These are phyloP conservation scores for Volvox reticuliferus DNA, from an alignment of 139 green algal genomes.

Conservation along the genomic window DNA sequence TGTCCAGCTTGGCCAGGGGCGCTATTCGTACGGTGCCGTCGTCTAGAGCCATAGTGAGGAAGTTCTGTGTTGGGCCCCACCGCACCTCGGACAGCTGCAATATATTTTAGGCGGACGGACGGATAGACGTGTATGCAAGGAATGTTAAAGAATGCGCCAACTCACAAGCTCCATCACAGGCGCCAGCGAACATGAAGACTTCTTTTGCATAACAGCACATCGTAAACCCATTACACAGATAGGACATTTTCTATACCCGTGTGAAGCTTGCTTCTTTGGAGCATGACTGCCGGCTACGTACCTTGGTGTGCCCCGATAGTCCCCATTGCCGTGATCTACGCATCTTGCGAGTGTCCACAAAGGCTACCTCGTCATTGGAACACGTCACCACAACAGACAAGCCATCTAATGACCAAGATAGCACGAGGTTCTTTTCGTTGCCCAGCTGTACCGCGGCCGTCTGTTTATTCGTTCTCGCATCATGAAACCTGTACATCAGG, in stretches of 20 bases:
- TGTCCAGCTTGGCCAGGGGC: slow-evolving; percentile 46
- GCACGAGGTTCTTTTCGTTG: slow-evolving; percentile 40
- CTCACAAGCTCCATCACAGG: no score
- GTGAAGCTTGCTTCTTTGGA: no score
- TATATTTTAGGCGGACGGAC: not conserved
- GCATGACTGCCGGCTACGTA: not conserved
- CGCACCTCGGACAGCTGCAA: slow-evolving; percentile 50
- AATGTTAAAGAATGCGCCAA: no score
- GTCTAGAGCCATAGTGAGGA: slow-evolving; percentile 50
- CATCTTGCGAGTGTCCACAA: slow-evolving; percentile 47
- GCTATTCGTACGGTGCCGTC: slow-evolving; percentile 49
- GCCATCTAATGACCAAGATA: slow-evolving; percentile 54
- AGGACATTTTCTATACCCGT: no score
- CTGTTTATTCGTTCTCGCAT: slow-evolving; percentile 49
- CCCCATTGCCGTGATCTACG: slow-evolving; percentile 42
- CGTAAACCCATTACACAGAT: no score
- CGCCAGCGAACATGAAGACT: no score
- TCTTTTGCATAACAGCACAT: no score
- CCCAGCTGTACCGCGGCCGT: slow-evolving; percentile 30
- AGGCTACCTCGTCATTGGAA: slow-evolving; percentile 36
- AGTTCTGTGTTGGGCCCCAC: slow-evolving; percentile 42
- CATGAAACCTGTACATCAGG: slow-evolving; percentile 40
- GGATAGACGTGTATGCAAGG: no score
- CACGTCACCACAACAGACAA: slow-evolving; percentile 16
- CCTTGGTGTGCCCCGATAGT: slow-evolving; percentile 35